A percentile compares a stretch with the other conserved stretches of the same genome.
Evolutionary conservation across 306 rosid species (phyloP).

Genomic region (Urtica urens): DNA sequence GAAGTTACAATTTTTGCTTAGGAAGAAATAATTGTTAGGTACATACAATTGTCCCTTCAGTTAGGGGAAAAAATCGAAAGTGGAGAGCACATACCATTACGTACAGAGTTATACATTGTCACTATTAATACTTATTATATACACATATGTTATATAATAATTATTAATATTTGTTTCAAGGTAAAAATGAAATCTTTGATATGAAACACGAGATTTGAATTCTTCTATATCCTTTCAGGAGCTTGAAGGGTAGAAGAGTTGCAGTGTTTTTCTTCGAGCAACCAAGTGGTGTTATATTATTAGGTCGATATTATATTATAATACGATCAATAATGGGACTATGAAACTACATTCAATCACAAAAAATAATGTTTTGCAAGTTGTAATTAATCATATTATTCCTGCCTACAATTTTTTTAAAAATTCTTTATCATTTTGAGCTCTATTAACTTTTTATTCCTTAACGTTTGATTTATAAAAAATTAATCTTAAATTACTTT

Average conservation of each 20-base stretch:
- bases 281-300: not conserved
- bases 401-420: no score
- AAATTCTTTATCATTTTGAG: no score
- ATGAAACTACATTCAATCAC: no score
- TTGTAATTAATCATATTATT: no score
- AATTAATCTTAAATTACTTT: no score
- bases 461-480: no score
- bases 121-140: no score
- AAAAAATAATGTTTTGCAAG: no score
- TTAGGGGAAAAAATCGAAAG: not conserved
- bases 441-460: no score
- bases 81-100: conserved; percentile 2
- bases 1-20: no score
- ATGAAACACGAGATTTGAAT: not conserved
- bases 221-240: not conserved
- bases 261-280: not conserved
- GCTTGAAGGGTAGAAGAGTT: not conserved
- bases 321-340: no score
- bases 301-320: no score
- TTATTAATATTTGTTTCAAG: not conserved
- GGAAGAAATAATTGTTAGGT: not conserved
- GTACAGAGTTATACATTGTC: not conserved
- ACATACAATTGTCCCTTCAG: not conserved
- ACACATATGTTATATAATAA: not conserved
- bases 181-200: not conserved